Evolutionary conservation across 768 basidiomycete genomes (phyloP).

Genomic region (Boletales sp.): DNA sequence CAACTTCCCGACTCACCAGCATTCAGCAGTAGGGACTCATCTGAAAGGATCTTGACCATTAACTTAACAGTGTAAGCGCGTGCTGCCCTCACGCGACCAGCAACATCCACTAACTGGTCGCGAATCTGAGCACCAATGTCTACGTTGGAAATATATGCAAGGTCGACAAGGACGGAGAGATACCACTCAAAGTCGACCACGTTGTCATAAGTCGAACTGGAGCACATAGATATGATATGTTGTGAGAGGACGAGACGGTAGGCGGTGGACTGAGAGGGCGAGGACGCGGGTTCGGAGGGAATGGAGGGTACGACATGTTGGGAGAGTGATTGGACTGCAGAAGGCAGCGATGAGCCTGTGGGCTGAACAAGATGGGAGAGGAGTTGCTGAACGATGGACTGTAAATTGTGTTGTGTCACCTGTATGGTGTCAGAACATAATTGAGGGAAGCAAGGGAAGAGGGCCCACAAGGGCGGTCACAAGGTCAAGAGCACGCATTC

Average conservation of each 20-base stretch:
- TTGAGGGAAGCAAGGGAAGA: neutral
- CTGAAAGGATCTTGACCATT: constrained; percentile 77
- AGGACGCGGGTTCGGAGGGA: constrained; percentile 35
- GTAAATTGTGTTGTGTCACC: constrained; percentile 82
- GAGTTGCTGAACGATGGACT: constrained; percentile 86
- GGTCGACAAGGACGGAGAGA: constrained; percentile 88
- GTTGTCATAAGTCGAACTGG: constrained; percentile 79
- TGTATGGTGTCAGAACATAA: constrained; percentile 29
- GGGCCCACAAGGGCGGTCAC: constrained; percentile 83
- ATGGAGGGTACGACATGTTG: constrained; percentile 49
- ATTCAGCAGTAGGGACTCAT: constrained; percentile 69
- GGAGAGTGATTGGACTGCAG: constrained; percentile 51
- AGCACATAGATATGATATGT: constrained; percentile 83
- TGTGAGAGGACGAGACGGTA: constrained; percentile 84
- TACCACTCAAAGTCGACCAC: constrained; percentile 97
- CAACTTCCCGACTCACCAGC: constrained; percentile 71
- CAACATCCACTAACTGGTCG: constrained; percentile 84
- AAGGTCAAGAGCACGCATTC: constrained; percentile 93
- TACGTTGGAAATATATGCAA: constrained; percentile 83
- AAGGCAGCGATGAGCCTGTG: constrained; percentile 50
- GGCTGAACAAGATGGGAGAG: constrained; percentile 76
- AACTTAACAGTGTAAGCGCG: constrained; percentile 79
- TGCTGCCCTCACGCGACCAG: constrained; percentile 72
- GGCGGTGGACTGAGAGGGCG: constrained; percentile 70
- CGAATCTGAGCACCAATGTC: constrained; percentile 75